These are phyloP conservation scores for Babesia bovis DNA, from an alignment of 169 alveolate species.

Conservation along the genomic window DNA sequence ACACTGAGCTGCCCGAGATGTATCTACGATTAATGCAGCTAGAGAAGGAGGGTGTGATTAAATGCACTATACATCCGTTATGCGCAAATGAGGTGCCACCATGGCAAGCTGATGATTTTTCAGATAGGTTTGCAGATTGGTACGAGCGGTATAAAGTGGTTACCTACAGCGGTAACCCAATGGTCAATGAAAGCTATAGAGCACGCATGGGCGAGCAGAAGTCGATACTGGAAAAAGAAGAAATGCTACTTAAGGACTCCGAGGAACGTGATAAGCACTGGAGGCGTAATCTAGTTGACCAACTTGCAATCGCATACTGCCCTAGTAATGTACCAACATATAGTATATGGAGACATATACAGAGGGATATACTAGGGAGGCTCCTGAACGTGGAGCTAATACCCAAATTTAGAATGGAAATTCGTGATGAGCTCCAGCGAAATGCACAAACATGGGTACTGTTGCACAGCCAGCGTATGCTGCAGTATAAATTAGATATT, in stretches of 20 bases:
- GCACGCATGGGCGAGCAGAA: slow-evolving; percentile 55
- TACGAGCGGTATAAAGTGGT: slow-evolving; percentile 52
- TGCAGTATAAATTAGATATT: slow-evolving; percentile 54
- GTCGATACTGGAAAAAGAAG: slow-evolving; percentile 61
- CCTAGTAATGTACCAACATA: slow-evolving; percentile 36
- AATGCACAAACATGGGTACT: slow-evolving; percentile 49
- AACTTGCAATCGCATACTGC: slow-evolving; percentile 52
- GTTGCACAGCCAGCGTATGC: slow-evolving; percentile 51
- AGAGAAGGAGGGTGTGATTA: slow-evolving; percentile 64
- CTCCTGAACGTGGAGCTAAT: slow-evolving; percentile 53
- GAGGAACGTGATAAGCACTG: slow-evolving; percentile 67
- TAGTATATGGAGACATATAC: slow-evolving; percentile 49
- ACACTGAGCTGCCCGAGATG: slow-evolving; percentile 40
- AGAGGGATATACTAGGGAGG: slow-evolving; percentile 23
- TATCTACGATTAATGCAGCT: slow-evolving; percentile 70
- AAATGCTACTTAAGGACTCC: slow-evolving; percentile 45
- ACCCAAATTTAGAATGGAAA: slow-evolving; percentile 58
- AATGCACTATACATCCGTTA: slow-evolving; percentile 71
- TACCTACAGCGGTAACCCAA: slow-evolving; percentile 37
- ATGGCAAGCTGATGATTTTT: slow-evolving; percentile 66
- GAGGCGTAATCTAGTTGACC: slow-evolving; percentile 66
- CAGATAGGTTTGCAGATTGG: slow-evolving; percentile 67
- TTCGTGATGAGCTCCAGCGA: slow-evolving; percentile 45
- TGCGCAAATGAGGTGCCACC: slow-evolving; percentile 66
- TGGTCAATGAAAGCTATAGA: slow-evolving; percentile 42